Percentiles rank a stretch among this genome's conserved stretches.
phyloP scores from a whole-genome alignment of 2,329 filamentous ascomycete genomes.

The Rugonectria rugulosa region DNA sequence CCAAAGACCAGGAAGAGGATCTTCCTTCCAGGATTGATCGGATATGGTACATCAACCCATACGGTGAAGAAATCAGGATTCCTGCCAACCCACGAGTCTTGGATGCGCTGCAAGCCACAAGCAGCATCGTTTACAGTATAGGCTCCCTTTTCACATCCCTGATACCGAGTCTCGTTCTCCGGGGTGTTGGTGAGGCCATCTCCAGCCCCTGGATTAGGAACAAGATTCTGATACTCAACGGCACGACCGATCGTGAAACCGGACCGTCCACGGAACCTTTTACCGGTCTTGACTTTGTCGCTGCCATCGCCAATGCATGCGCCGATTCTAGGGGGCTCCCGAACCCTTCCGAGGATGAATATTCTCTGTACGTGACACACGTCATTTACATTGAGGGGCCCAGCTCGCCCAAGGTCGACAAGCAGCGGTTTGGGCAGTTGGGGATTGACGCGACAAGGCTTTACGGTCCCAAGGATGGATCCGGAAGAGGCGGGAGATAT shows the following conservation, averaged over 20 bases:
- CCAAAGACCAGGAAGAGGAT: conserved; percentile 78
- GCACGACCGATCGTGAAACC: conserved; percentile 84
- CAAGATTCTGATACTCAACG: conserved; percentile 88
- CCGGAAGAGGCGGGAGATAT: conserved; percentile 64
- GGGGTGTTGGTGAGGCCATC: conserved; percentile 72
- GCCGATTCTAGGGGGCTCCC: conserved; percentile 67
- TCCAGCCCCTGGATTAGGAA: conserved; percentile 56
- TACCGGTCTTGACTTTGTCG: conserved; percentile 81
- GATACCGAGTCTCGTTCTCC: conserved; percentile 80
- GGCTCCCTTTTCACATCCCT: conserved; percentile 94
- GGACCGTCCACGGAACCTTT: conserved; percentile 72
- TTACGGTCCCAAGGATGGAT: conserved; percentile 69
- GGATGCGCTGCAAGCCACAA: conserved; percentile 68
- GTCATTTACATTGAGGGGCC: conserved; percentile 80
- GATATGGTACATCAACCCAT: conserved; percentile 98
- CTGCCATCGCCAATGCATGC: conserved; percentile 78
- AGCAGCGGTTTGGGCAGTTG: conserved; percentile 64
- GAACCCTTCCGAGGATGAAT: conserved; percentile 53
- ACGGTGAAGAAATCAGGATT: conserved; percentile 93
- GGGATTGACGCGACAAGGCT: conserved; percentile 82
- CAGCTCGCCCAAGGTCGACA: conserved; percentile 74
- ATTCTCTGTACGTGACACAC: conserved; percentile 79
- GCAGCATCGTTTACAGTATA: conserved; percentile 86
- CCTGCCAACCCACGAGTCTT: conserved; percentile 83
- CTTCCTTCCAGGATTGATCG: conserved; percentile 79